phyloP scores from a whole-genome alignment of 805 yeast genomes.

The Barnettozyma californica region DNA sequence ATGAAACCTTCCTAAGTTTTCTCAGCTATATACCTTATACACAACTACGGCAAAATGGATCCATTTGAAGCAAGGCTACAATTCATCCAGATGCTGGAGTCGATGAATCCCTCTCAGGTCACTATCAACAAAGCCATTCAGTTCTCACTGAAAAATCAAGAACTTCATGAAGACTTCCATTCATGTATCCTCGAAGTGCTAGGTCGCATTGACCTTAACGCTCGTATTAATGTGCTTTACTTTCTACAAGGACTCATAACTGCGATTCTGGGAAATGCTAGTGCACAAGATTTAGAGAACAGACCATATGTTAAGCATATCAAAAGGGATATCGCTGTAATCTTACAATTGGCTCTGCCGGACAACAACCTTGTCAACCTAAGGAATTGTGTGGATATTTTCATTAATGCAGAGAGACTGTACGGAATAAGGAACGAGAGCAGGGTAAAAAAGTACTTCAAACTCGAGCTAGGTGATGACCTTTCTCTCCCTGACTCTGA shows the following conservation, averaged over 20 bases:
- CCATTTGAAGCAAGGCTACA: constrained; percentile 82
- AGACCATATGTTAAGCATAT: constrained; percentile 25
- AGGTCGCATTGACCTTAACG: constrained; percentile 48
- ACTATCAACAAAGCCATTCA: constrained; percentile 30
- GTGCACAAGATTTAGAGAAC: not conserved
- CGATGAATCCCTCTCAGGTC: constrained; percentile 58
- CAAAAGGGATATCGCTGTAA: constrained; percentile 28
- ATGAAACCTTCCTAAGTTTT: too few species aligned
- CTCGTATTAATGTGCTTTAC: constrained; percentile 61
- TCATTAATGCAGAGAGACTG: constrained; percentile 14
- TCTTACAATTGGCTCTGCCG: constrained; percentile 34
- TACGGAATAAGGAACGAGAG: constrained; percentile 11
- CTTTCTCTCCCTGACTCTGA: not conserved
- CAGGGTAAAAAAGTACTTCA: not conserved
- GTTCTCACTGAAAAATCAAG: constrained; percentile 49
- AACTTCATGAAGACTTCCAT: constrained; percentile 61
- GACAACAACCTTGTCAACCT: constrained; percentile 19
- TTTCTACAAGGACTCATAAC: constrained; percentile 59
- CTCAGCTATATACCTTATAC: not conserved
- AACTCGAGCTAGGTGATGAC: constrained; percentile 2
- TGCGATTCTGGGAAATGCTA: constrained; percentile 24
- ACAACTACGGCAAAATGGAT: constrained; percentile 51
- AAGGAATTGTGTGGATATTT: constrained; percentile 16
- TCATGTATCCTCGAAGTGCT: constrained; percentile 61
- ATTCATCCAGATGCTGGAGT: constrained; percentile 60